These are phyloP conservation scores for Adansonia grandidieri DNA, from an alignment of 441 rosid species.

Conservation along the genomic window DNA sequence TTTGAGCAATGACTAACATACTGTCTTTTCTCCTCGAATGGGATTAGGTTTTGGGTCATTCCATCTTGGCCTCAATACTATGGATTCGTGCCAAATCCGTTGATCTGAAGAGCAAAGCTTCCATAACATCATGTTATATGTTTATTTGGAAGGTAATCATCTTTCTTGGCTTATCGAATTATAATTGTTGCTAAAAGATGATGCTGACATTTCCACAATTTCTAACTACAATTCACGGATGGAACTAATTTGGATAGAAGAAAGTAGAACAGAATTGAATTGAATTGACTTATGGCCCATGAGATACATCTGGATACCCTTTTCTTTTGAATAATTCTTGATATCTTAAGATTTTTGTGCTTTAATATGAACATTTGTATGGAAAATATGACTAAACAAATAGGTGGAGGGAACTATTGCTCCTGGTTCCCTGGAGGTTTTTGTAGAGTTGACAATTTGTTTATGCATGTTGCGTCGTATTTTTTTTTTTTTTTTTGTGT, in stretches of 20 bases:
- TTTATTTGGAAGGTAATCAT: slow-evolving; percentile 88
- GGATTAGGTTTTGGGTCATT: slow-evolving; percentile 79
- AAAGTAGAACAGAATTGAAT: not conserved
- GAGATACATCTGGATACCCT: not conserved
- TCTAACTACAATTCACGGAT: not conserved
- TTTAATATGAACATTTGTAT: not conserved
- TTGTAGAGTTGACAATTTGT: too few species aligned
- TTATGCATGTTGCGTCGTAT: too few species aligned
- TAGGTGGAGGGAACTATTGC: not conserved
- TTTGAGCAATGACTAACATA: not conserved
- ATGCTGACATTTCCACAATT: not conserved
- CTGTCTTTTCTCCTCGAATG: slow-evolving; percentile 8
- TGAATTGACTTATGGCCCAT: not conserved
- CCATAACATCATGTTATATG: slow-evolving; percentile 94
- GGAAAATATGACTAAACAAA: not conserved
- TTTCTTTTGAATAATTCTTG: not conserved
- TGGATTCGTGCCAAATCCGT: slow-evolving; percentile 81
- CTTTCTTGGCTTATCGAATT: slow-evolving; percentile 6
- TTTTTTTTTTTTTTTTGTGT: too few species aligned
- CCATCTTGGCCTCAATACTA: slow-evolving; percentile 55
- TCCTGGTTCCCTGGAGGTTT: not conserved
- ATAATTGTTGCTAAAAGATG: not conserved
- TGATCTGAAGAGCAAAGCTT: slow-evolving; percentile 73
- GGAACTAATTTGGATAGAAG: not conserved
- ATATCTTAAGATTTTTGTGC: not conserved